These are phyloP conservation scores for Lentinula edodes DNA, from an alignment of 768 basidiomycete genomes.

Conservation along the genomic window DNA sequence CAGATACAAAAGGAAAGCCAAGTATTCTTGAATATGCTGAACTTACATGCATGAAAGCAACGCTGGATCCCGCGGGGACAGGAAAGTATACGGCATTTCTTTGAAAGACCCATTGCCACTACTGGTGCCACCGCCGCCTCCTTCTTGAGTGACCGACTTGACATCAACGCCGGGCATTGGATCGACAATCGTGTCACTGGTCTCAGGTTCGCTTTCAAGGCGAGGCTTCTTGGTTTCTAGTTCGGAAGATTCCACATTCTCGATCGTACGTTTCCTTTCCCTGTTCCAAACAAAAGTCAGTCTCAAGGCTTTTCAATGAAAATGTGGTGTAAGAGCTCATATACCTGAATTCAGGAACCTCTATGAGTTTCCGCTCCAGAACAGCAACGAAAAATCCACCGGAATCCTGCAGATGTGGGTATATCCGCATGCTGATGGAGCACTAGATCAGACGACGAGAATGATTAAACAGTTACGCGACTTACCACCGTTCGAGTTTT, in stretches of 20 bases:
- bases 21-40: neutral
- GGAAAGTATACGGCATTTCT: slow-evolving; percentile 88
- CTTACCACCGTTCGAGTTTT: slow-evolving; percentile 71
- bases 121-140: neutral
- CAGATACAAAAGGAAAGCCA: neutral
- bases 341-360: slow-evolving; percentile 13
- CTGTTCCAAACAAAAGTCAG: slow-evolving; percentile 14
- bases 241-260: slow-evolving; percentile 26
- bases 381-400: slow-evolving; percentile 99
- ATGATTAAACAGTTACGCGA: neutral
- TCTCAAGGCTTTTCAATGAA: neutral
- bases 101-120: slow-evolving; percentile 51
- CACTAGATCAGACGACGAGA: neutral
- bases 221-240: slow-evolving; percentile 49
- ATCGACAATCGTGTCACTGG: slow-evolving; percentile 5
- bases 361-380: slow-evolving; percentile 43
- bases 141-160: slow-evolving; percentile 5
- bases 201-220: slow-evolving; percentile 22
- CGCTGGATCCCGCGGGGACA: slow-evolving; percentile 64
- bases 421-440: slow-evolving; percentile 70
- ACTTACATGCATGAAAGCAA: slow-evolving; percentile 71
- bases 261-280: slow-evolving; percentile 51
- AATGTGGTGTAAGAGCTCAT: neutral
- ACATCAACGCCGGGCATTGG: neutral
- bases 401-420: slow-evolving; percentile 94